Conservation (phyloP, 257 asterid species). For the Solanum verrucosum region DNA sequence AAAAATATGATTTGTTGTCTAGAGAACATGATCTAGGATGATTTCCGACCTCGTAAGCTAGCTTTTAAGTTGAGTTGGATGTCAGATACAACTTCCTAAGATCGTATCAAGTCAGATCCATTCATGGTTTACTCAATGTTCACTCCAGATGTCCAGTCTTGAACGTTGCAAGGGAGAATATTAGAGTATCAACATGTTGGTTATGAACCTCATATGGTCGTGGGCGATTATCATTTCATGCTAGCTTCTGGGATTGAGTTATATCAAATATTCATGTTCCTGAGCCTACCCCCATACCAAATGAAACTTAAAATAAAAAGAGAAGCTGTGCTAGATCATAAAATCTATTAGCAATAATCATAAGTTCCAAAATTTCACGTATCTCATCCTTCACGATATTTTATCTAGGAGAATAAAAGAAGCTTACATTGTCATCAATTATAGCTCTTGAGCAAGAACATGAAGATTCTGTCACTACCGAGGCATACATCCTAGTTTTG, state of each 20-base stretch:
- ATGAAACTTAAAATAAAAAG: neutral
- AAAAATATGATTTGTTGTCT: neutral
- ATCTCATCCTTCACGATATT: neutral
- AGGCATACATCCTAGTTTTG: conserved; percentile 3
- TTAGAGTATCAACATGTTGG: neutral
- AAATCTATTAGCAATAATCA: too few relatives aligned
- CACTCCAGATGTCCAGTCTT: neutral
- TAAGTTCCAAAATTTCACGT: neutral
- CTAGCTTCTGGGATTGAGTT: neutral
- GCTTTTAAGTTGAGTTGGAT: neutral
- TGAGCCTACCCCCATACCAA: neutral
- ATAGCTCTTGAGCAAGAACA: neutral
- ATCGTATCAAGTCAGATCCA: neutral
- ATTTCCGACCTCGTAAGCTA: neutral
- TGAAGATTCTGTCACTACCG: neutral
- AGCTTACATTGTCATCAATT: neutral
- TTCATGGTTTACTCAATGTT: neutral
- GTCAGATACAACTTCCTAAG: neutral
- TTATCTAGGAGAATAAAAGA: neutral
- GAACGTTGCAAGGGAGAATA: neutral
- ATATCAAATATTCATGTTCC: neutral
- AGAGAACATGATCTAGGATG: neutral
- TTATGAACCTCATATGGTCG: neutral
- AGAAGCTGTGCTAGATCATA: neutral
- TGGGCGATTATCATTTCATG: neutral